These are phyloP conservation scores for Trametes cinnabarina DNA, from an alignment of 768 basidiomycete species.

Conservation along the genomic window DNA sequence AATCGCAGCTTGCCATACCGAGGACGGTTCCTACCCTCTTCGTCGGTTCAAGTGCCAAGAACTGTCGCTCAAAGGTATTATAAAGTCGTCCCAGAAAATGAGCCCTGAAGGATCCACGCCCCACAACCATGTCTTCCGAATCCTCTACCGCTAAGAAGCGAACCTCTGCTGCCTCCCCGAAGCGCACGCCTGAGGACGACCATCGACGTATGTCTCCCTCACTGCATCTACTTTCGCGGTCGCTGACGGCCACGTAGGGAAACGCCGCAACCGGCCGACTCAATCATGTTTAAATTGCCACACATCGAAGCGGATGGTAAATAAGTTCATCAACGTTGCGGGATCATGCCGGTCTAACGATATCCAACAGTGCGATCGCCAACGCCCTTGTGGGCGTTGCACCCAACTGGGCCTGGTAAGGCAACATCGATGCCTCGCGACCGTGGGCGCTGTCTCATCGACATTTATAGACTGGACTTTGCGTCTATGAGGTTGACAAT, in stretches of 20 bases:
- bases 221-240: slow-evolving; percentile 21
- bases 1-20: slow-evolving; percentile 8
- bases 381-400: slow-evolving; percentile 48
- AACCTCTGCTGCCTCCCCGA: slow-evolving; percentile 26
- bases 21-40: slow-evolving; percentile 3
- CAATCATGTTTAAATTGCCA: slow-evolving; percentile 75
- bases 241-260: slow-evolving; percentile 24
- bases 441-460: background rate
- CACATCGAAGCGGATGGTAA: slow-evolving; percentile 71
- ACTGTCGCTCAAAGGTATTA: background rate
- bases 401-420: slow-evolving; percentile 40
- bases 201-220: slow-evolving; percentile 38
- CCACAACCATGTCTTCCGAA: slow-evolving; percentile 25
- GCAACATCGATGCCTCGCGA: background rate
- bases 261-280: slow-evolving; percentile 67
- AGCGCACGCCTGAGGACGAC: slow-evolving; percentile 42
- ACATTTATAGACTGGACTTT: slow-evolving; percentile 62
- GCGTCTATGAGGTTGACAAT: slow-evolving; percentile 83
- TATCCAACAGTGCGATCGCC: slow-evolving; percentile 42
- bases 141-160: slow-evolving; percentile 26
- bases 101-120: slow-evolving; percentile 7
- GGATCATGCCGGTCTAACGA: background rate
- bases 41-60: slow-evolving; percentile 15
- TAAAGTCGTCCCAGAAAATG: slow-evolving; percentile 9
- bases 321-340: background rate